phyloP scores from a whole-genome alignment of 192 early-diverging fungal species.

The Backusella macrospora region DNA sequence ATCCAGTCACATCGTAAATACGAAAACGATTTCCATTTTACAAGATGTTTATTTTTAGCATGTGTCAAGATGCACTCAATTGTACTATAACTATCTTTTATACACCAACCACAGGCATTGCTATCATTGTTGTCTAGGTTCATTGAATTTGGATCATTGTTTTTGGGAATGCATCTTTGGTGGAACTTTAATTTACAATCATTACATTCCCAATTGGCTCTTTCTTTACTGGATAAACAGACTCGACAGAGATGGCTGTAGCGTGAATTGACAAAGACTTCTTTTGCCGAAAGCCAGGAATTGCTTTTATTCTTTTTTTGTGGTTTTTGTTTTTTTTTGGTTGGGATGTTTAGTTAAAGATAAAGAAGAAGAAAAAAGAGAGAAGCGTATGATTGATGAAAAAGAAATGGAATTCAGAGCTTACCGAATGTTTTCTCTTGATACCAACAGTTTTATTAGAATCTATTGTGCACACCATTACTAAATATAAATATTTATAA shows the following conservation, averaged over 20 bases:
- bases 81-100: neutral
- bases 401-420: too few relatives aligned
- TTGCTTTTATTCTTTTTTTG: neutral
- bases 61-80: neutral
- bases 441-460: too few relatives aligned
- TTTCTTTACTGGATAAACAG: neutral
- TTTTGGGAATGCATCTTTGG: neutral
- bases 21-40: neutral
- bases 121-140: neutral
- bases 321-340: neutral
- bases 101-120: neutral
- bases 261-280: neutral
- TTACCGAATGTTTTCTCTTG: too few relatives aligned
- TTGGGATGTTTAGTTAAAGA: too few relatives aligned
- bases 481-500: too few relatives aligned
- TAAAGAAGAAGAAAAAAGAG: too few relatives aligned
- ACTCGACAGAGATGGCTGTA: neutral
- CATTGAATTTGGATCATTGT: neutral
- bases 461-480: too few relatives aligned
- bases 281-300: neutral
- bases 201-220: neutral
- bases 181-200: neutral
- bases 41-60: neutral
- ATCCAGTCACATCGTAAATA: conserved; percentile 5
- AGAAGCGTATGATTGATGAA: too few relatives aligned